Base-by-base conservation (phyloP, 2,329 filamentous ascomycete genomes). In the Cercospora nicotianae region DNA sequence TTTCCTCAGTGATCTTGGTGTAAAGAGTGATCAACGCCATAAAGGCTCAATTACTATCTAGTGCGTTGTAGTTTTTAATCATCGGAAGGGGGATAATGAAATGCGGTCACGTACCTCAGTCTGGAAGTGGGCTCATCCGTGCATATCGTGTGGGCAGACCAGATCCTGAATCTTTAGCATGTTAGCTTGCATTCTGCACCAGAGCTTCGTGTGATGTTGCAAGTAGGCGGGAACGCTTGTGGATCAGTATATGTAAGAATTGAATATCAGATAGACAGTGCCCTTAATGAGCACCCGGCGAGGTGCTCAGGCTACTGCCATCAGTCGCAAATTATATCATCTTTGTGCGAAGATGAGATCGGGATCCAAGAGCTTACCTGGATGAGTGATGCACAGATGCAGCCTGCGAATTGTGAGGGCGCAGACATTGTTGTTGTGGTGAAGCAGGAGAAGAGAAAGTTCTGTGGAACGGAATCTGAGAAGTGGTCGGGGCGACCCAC, bases 271-370 rank as follows among this genome's bases (percentile, higher is more conserved):
- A 76, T 84, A 81, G 87, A 83, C 86, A 83, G 83, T 79, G 83
- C 85, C 90, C 89, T 93, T 90, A 53, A 90, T 86, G 90, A 91
- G 85, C 86, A 91, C 89, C 93, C 88, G 93, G 94, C 93, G 91
- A 90, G 93, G 89, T 91, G 84, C 86, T 92, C 93, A 94, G 88
- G 89, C 84, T 84, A 81, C 81, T 81, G 83, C 85, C 87, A 91
- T 97, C 93, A 96, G 94, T 94, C 93, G 94, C 93, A 97, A 97
- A 97, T 97, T 97, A 92, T 91, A 85, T 91, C 93, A 96, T 97
- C 94, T 92, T 90, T 75, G 61, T 61, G 69, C 58, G 39, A 57
- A 28, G 60, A 10, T 28, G 18, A n/a, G 36, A 16, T 28, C 36
- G 30, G 8, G 18, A 60, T 28, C 3, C 3, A 60, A 9, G 12